Percentiles rank a stretch among this genome's conserved stretches.
phyloP scores from a whole-genome alignment of 352 stramenopile genomes.

The Globisporangium emineosum region DNA sequence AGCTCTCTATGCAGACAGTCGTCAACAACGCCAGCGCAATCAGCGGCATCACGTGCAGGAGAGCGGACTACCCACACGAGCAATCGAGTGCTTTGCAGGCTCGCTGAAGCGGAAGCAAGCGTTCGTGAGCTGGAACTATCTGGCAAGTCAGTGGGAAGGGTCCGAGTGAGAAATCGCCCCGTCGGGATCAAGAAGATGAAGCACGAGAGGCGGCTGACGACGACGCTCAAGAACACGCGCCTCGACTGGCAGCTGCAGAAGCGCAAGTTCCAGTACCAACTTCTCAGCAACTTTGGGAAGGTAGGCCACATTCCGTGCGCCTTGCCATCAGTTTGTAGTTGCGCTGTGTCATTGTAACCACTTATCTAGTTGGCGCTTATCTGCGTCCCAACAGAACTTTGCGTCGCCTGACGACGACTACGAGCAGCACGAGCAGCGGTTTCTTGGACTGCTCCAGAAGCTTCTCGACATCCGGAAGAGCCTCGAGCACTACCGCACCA shows the following conservation, averaged over 20 bases:
- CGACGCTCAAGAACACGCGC: slow-evolving; percentile 35
- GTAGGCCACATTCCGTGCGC: slow-evolving; percentile 16
- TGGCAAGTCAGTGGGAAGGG: neutral
- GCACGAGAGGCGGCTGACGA: slow-evolving; percentile 16
- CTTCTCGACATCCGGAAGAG: slow-evolving; percentile 71
- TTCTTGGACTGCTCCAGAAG: slow-evolving; percentile 62
- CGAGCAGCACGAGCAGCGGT: slow-evolving; percentile 68
- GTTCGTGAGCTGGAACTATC: neutral
- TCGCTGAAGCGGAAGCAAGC: neutral
- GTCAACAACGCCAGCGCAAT: neutral
- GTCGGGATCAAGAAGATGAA: slow-evolving; percentile 13
- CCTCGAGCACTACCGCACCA: slow-evolving; percentile 61
- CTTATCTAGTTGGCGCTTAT: neutral
- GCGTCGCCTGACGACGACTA: slow-evolving; percentile 58
- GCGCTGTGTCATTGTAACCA: neutral
- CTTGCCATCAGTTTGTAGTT: neutral
- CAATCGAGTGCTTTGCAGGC: neutral
- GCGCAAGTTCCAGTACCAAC: slow-evolving; percentile 53
- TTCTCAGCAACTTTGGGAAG: slow-evolving; percentile 54
- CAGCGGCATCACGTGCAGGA: neutral
- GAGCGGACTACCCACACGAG: too few relatives aligned
- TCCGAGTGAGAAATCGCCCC: too few relatives aligned
- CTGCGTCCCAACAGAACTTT: slow-evolving; percentile 29
- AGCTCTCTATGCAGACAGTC: neutral
- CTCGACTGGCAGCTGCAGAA: slow-evolving; percentile 60